phyloP scores from a whole-genome alignment of 345 rosid genomes.

The Jatropha curcas region DNA sequence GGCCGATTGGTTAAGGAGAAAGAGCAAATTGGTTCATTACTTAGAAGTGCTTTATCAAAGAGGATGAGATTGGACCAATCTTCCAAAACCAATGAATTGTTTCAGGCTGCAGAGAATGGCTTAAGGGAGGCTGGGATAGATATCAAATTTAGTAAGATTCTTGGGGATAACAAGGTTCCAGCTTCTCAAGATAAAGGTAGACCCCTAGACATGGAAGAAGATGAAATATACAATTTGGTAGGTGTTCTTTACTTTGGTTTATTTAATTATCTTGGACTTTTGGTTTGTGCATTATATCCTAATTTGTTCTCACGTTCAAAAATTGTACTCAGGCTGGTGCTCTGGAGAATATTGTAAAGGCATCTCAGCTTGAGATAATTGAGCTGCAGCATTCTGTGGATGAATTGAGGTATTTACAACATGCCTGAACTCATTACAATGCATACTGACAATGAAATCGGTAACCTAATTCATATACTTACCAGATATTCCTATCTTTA shows the following conservation, averaged over 20 bases:
- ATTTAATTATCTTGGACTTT: background rate
- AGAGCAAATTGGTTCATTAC: conserved; percentile 82
- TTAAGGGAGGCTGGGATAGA: conserved; percentile 72
- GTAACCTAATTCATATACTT: conserved; percentile 12
- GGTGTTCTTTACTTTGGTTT: conserved; percentile 23
- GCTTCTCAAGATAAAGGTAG: conserved; percentile 35
- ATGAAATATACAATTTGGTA: conserved; percentile 85
- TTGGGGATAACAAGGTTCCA: conserved; percentile 40
- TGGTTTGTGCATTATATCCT: conserved; percentile 10
- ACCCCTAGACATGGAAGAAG: conserved; percentile 52
- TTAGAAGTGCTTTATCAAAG: conserved; percentile 84
- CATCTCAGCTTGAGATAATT: conserved; percentile 84
- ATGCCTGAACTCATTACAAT: conserved; percentile 2
- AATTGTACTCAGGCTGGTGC: conserved; percentile 73
- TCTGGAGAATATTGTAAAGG: conserved; percentile 87
- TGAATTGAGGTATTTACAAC: conserved; percentile 62
- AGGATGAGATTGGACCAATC: conserved; percentile 54
- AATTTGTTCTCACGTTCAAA: conserved; percentile 4
- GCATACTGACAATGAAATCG: background rate
- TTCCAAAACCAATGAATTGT: conserved; percentile 60
- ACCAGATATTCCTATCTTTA: conserved; percentile 17
- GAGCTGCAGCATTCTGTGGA: conserved; percentile 74
- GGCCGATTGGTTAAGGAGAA: conserved; percentile 74
- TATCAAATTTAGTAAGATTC: conserved; percentile 53
- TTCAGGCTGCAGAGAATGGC: conserved; percentile 89